These are phyloP conservation scores for Noccaea bulbosa DNA, from an alignment of 345 rosid genomes.

Conservation along the genomic window DNA sequence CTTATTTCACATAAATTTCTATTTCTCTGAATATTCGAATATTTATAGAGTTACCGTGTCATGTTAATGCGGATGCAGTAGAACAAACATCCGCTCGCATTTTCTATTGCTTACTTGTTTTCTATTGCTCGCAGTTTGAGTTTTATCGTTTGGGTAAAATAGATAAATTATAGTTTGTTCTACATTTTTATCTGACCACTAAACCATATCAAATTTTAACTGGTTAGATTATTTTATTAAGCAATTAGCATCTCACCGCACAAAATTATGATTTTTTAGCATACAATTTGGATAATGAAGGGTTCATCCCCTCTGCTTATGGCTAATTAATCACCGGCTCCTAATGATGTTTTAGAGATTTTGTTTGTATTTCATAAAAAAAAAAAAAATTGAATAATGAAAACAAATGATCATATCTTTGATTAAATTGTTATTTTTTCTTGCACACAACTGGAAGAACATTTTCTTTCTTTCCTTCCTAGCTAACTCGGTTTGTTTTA, in stretches of 20 bases:
- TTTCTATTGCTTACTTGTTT: background rate
- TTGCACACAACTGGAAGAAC: slow-evolving; percentile 10
- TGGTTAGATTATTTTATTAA: background rate
- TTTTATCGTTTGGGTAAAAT: too few species aligned
- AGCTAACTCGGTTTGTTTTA: slow-evolving; percentile 1
- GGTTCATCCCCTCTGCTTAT: slow-evolving; percentile 42
- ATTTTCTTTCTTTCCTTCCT: background rate
- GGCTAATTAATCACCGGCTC: slow-evolving; percentile 23
- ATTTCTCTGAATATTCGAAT: background rate
- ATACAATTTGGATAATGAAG: background rate
- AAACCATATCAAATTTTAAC: background rate
- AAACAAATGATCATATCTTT: background rate
- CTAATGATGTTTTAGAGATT: slow-evolving; percentile 16
- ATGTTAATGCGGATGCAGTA: too few species aligned
- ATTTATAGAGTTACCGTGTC: background rate
- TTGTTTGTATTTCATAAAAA: too few species aligned
- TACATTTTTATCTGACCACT: background rate
- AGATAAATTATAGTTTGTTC: background rate
- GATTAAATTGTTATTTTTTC: background rate
- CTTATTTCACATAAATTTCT: background rate
- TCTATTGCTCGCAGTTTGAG: background rate
- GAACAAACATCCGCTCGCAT: too few species aligned
- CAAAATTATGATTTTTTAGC: background rate
- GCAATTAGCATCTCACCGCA: background rate
- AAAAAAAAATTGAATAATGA: background rate